Percentiles rank a stretch among this genome's conserved stretches.
These are phyloP conservation scores for Ophiosphaerella herpotricha DNA, from an alignment of 2,329 filamentous ascomycete species.

Conservation along the genomic window DNA sequence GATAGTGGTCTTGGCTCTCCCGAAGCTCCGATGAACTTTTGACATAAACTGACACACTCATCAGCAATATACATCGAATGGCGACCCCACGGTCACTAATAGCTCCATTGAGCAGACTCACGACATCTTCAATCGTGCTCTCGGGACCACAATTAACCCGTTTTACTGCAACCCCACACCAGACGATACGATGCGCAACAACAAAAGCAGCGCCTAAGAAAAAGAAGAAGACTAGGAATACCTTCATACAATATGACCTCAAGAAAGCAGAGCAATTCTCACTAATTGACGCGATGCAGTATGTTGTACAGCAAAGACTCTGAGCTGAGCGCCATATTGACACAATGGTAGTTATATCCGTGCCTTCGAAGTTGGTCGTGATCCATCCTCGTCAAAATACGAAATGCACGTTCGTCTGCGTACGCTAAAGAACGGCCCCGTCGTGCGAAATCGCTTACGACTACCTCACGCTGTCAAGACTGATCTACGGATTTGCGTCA, in stretches of 20 bases:
- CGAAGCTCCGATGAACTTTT: conserved; percentile 34
- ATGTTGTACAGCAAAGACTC: conserved; percentile 29
- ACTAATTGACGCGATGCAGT: conserved; percentile 93
- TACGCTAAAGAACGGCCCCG: conserved; percentile 82
- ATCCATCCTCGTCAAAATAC: conserved; percentile 78
- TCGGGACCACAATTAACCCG: conserved; percentile 25
- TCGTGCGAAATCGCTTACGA: conserved; percentile 83
- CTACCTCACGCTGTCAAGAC: conserved; percentile 90
- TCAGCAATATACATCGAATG: conserved; percentile 29
- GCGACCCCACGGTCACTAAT: conserved; percentile 40
- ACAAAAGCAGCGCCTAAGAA: conserved; percentile 51
- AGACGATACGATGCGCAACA: conserved; percentile 48
- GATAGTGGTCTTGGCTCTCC: conserved; percentile 25
- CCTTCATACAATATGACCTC: conserved; percentile 67
- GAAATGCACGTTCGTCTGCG: conserved; percentile 83
- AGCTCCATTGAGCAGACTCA: conserved; percentile 40
- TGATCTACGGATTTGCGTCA: conserved; percentile 85
- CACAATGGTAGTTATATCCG: conserved; percentile 72
- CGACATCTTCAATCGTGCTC: conserved; percentile 23
- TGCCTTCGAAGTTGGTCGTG: conserved; percentile 85
- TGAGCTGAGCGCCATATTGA: too few species aligned
- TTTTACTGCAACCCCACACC: conserved; percentile 34
- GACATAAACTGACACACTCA: conserved; percentile 11
- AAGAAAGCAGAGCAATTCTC: conserved; percentile 73
- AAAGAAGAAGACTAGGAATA: conserved; percentile 66